Evolutionary conservation across 805 yeast genomes (phyloP).

Genomic region (Cyberlindnera nakhonratchasimensis): DNA sequence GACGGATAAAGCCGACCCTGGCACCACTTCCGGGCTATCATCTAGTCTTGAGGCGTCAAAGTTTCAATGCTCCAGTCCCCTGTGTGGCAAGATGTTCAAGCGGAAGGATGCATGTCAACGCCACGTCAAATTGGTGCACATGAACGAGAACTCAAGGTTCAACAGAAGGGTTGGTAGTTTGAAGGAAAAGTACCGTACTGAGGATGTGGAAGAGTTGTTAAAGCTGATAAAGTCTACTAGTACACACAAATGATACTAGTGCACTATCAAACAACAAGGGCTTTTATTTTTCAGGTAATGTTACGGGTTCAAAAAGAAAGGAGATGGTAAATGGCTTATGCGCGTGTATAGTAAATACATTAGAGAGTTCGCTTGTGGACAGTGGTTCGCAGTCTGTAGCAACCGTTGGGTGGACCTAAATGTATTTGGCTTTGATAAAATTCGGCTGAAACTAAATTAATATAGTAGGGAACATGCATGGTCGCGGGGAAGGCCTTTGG

Average conservation of each 20-base stretch:
- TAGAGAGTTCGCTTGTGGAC: too few relatives aligned
- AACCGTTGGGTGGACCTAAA: too few relatives aligned
- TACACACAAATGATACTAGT: conserved; percentile 1
- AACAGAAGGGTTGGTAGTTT: conserved; percentile 30
- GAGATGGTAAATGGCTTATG: too few relatives aligned
- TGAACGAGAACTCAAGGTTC: conserved; percentile 37
- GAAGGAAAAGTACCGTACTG: conserved; percentile 7
- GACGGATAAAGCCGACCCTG: background rate
- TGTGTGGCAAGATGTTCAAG: conserved; percentile 47
- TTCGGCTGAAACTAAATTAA: too few relatives aligned
- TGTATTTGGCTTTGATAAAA: too few relatives aligned
- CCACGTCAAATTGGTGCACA: conserved; percentile 50
- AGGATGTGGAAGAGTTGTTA: conserved; percentile 6
- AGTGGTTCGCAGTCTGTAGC: too few relatives aligned
- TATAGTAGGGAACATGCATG: too few relatives aligned
- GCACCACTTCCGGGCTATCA: background rate
- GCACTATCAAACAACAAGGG: too few relatives aligned
- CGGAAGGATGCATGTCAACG: conserved; percentile 52
- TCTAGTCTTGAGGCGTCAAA: conserved; percentile 2
- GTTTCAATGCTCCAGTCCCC: conserved; percentile 29
- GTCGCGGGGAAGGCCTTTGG: too few relatives aligned
- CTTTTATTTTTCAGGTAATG: too few relatives aligned
- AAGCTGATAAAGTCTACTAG: conserved; percentile 1
- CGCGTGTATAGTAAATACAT: too few relatives aligned
- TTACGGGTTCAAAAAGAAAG: too few relatives aligned